These are phyloP conservation scores for Lineolata rhizophorae DNA, from an alignment of 495 filamentous ascomycete species.

Conservation along the genomic window DNA sequence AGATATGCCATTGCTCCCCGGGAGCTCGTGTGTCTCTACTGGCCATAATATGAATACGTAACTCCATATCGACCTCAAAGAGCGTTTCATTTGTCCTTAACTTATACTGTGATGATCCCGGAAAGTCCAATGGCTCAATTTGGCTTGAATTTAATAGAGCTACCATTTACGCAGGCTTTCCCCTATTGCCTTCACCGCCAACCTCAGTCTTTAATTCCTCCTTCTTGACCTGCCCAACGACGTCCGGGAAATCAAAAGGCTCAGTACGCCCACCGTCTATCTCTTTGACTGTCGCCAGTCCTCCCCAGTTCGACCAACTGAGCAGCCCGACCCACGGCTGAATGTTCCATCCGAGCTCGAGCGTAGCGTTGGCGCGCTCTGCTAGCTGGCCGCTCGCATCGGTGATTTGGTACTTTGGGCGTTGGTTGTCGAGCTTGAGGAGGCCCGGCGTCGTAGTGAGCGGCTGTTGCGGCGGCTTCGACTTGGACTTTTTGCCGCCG, in stretches of 20 bases:
- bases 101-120: too few species aligned
- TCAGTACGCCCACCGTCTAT: slow-evolving; percentile 38
- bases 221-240: slow-evolving; percentile 8
- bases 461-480: slow-evolving; percentile 3
- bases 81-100: too few species aligned
- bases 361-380: slow-evolving; percentile 43
- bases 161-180: slow-evolving; percentile 15
- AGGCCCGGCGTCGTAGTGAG: slow-evolving; percentile 27
- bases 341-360: slow-evolving; percentile 79
- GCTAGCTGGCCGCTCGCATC: slow-evolving; percentile 60
- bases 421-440: slow-evolving; percentile 52
- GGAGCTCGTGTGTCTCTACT: too few species aligned
- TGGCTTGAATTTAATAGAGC: too few species aligned
- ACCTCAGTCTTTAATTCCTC: slow-evolving; percentile 17
- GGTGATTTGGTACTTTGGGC: slow-evolving; percentile 84
- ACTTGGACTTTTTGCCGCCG: slow-evolving; percentile 16
- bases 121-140: too few species aligned
- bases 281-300: slow-evolving; percentile 39
- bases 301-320: slow-evolving; percentile 57
- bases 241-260: slow-evolving; percentile 45
- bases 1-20: too few species aligned
- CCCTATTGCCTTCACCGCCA: slow-evolving; percentile 19
- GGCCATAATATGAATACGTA: too few species aligned
- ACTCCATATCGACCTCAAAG: too few species aligned
- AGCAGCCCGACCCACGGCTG: slow-evolving; percentile 90